Evolutionary conservation across 192 early-diverging fungal genomes (phyloP), one percentile per base, ranked within the genome.

Genomic region (Coemansia sp.): DNA sequence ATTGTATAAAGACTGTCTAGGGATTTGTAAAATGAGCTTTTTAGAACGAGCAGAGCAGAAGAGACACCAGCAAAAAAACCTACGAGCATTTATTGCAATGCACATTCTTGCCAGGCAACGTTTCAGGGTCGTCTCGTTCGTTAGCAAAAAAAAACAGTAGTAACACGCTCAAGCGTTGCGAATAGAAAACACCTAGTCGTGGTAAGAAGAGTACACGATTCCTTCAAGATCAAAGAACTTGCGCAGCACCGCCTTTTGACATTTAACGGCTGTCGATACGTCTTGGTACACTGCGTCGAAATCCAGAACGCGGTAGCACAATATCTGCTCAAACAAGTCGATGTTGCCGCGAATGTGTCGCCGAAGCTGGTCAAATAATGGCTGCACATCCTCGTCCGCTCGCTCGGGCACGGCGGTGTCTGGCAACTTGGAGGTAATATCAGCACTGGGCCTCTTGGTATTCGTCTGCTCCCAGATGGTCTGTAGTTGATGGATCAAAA

Each of bases 201-300:
- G 19, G 18, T 36, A 63, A 2, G 54, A 48, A 6, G 62, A 56
- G 15, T 72, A 72, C 22, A 60, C 63, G 18, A 72, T 72, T 10
- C 69, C 69, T 24, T 72, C 58, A 24, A 26, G 35, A 33, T 72
- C 69, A 52, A 72, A 72, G 56, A 64, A 72, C 53, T 32, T 54
- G 10, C 63, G 62, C 8, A 72, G 53, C 42, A 65, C 60, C 36
- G 29, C 41, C 24, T 56, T 60, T 24, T 60, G 57, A 17, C 69
- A 72, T 0, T 53, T 63, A 2, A 72, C 55, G 3, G 21, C 35
- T 3, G 14, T 21, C 11, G 35, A 56, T 12, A 72, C 34, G 17
- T 24, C 27, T 33, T 58, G 43, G 18, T 72, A 72, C 12, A 61
- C 59, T 4, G 5, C 18, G 8, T 65, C 58, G 44, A 72, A 72